These are phyloP conservation scores for Colletotrichum tofieldiae DNA, from an alignment of 2,329 filamentous ascomycete genomes.

Conservation along the genomic window DNA sequence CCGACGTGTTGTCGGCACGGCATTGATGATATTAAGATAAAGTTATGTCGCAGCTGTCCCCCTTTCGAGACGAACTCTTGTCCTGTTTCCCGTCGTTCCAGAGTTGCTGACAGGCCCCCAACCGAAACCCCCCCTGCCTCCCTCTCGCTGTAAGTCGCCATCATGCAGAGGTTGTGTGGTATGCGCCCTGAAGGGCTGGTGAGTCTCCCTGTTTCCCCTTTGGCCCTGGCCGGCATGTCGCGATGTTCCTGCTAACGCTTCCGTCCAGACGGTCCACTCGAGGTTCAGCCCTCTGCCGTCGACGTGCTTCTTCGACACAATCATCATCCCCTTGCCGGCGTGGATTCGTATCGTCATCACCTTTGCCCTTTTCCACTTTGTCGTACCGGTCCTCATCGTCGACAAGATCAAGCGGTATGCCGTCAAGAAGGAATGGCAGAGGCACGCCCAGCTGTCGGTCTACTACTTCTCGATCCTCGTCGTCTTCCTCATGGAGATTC, in stretches of 20 bases:
- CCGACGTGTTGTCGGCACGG: constrained; percentile 33
- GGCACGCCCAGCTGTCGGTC: constrained; percentile 38
- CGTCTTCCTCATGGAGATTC: constrained; percentile 46
- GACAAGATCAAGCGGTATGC: constrained; percentile 34
- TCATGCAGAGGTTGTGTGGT: constrained; percentile 40
- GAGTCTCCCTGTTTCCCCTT: constrained; percentile 17
- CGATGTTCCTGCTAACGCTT: constrained; percentile 10
- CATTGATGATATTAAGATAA: constrained; percentile 40
- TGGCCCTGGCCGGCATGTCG: not conserved
- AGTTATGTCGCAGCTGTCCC: constrained; percentile 38
- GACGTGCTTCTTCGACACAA: constrained; percentile 49
- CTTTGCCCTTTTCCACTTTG: constrained; percentile 43
- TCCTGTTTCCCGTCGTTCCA: constrained; percentile 32
- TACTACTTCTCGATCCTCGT: constrained; percentile 48
- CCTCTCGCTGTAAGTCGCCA: constrained; percentile 34
- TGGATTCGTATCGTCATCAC: constrained; percentile 45
- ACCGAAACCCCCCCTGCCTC: constrained; percentile 20
- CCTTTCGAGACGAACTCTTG: constrained; percentile 36
- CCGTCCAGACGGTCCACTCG: constrained; percentile 24
- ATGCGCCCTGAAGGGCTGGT: constrained; percentile 42
- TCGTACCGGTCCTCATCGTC: constrained; percentile 36
- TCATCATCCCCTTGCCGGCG: constrained; percentile 47
- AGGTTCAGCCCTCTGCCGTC: constrained; percentile 45
- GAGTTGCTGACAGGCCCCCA: constrained; percentile 28
- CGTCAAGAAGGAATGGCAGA: constrained; percentile 42